Conservation (phyloP, 1,284 basidiomycete genomes). For the Cystodermella granulosa region DNA sequence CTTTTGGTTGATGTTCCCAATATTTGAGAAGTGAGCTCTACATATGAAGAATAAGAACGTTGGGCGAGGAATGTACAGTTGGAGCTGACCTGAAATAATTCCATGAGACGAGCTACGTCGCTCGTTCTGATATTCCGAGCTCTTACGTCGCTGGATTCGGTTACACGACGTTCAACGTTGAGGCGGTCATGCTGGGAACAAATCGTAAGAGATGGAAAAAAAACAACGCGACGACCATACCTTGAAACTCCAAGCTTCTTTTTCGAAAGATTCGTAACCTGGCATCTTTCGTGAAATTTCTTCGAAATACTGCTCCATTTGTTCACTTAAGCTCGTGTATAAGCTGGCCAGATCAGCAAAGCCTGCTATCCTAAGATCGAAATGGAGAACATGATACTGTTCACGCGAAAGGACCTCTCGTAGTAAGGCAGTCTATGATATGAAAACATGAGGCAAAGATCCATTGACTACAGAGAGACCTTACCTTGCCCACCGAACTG, state of each 20-base stretch:
- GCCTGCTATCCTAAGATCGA: constrained; percentile 77
- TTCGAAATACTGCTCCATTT: constrained; percentile 77
- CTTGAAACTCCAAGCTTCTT: constrained; percentile 73
- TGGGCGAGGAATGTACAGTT: constrained; percentile 6
- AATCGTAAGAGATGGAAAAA: constrained; percentile 4
- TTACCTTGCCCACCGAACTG: constrained; percentile 73
- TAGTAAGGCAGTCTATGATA: constrained; percentile 61
- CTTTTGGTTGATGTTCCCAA: constrained; percentile 57
- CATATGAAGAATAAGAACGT: constrained; percentile 6
- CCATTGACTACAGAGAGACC: constrained; percentile 6
- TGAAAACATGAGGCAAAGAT: background rate
- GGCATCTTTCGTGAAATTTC: constrained; percentile 54
- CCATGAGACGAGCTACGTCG: constrained; percentile 78
- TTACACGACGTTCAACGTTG: constrained; percentile 60
- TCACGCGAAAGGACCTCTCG: constrained; percentile 66
- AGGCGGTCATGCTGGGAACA: constrained; percentile 60
- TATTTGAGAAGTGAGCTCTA: constrained; percentile 68
- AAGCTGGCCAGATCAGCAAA: constrained; percentile 75
- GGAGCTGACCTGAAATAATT: constrained; percentile 62
- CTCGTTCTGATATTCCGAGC: constrained; percentile 59
- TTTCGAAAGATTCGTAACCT: constrained; percentile 70
- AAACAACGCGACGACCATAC: constrained; percentile 31
- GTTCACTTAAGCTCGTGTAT: constrained; percentile 67
- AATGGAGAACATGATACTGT: constrained; percentile 73
- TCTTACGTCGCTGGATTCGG: constrained; percentile 37